phyloP scores from a whole-genome alignment of 2,329 filamentous ascomycete genomes.

The Exserohilum rostratum region DNA sequence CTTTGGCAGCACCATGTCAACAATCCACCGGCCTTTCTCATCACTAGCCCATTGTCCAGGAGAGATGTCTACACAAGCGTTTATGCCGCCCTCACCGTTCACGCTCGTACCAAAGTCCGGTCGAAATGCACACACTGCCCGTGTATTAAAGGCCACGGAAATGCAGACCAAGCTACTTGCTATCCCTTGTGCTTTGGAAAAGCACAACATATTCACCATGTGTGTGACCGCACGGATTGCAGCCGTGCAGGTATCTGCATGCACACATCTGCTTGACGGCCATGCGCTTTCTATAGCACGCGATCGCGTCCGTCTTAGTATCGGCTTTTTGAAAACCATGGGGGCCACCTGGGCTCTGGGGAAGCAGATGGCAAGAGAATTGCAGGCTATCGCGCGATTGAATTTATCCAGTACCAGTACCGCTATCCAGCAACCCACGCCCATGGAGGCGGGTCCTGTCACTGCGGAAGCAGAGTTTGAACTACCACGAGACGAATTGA shows the following conservation, averaged over 20 bases:
- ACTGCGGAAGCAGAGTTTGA: conserved; percentile 32
- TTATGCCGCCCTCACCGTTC: conserved; percentile 60
- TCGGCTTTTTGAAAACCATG: conserved; percentile 72
- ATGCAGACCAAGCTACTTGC: conserved; percentile 77
- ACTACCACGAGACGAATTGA: conserved; percentile 37
- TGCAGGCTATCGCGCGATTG: conserved; percentile 75
- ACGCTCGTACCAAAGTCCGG: conserved; percentile 54
- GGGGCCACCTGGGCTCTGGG: conserved; percentile 74
- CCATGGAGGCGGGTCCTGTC: conserved; percentile 16
- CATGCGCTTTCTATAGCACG: conserved; percentile 68
- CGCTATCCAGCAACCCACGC: conserved; percentile 12
- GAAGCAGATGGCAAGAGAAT: conserved; percentile 70
- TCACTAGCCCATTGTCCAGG: conserved; percentile 38
- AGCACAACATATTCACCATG: conserved; percentile 61
- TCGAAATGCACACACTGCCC: conserved; percentile 69
- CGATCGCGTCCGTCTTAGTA: conserved; percentile 78
- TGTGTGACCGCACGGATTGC: conserved; percentile 38
- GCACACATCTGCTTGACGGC: conserved; percentile 55
- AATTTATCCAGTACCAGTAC: conserved; percentile 53
- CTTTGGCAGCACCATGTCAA: conserved; percentile 31
- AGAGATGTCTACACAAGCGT: conserved; percentile 58
- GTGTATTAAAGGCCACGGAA: conserved; percentile 77
- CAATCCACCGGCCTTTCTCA: conserved; percentile 52
- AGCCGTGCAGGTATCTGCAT: conserved; percentile 64
- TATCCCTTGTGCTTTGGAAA: conserved; percentile 71